phyloP scores from a whole-genome alignment of 768 basidiomycete genomes.

The Leccinum variicolor region DNA sequence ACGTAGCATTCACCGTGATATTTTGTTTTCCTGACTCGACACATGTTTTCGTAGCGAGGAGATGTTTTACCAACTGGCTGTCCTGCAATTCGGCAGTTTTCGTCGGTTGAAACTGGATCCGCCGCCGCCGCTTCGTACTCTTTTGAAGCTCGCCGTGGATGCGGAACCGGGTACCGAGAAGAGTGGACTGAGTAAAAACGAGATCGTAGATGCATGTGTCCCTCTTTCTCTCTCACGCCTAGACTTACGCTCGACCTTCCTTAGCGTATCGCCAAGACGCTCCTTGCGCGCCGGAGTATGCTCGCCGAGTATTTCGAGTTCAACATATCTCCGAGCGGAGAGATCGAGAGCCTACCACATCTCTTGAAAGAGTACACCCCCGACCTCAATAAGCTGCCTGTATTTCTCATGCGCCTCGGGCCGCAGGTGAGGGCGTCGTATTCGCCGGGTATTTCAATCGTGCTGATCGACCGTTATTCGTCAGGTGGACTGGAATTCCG shows the following conservation, averaged over 20 bases:
- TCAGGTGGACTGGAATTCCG: conserved; percentile 87
- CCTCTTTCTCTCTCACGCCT: neutral
- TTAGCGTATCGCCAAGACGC: conserved; percentile 62
- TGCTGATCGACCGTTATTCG: neutral
- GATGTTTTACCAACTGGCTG: conserved; percentile 89
- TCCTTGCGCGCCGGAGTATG: conserved; percentile 73
- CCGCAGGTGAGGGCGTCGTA: conserved; percentile 61
- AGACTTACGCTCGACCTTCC: neutral
- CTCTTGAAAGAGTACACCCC: conserved; percentile 87
- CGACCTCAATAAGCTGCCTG: conserved; percentile 84
- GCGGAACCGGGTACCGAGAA: conserved; percentile 47
- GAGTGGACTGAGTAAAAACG: conserved; percentile 51
- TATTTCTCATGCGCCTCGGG: conserved; percentile 86
- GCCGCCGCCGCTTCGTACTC: conserved; percentile 63
- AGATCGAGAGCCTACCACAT: conserved; percentile 75
- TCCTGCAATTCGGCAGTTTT: conserved; percentile 88
- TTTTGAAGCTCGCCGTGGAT: conserved; percentile 81
- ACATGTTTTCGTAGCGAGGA: conserved; percentile 60
- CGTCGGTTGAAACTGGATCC: conserved; percentile 78
- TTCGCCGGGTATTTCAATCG: neutral
- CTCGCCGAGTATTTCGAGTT: conserved; percentile 89
- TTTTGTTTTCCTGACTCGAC: neutral
- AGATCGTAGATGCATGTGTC: conserved; percentile 67
- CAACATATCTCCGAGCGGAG: conserved; percentile 60
- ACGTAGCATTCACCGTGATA: conserved; percentile 30